These are phyloP conservation scores for Xylariales sp. DNA, from an alignment of 2,329 filamentous ascomycete genomes.

Conservation along the genomic window DNA sequence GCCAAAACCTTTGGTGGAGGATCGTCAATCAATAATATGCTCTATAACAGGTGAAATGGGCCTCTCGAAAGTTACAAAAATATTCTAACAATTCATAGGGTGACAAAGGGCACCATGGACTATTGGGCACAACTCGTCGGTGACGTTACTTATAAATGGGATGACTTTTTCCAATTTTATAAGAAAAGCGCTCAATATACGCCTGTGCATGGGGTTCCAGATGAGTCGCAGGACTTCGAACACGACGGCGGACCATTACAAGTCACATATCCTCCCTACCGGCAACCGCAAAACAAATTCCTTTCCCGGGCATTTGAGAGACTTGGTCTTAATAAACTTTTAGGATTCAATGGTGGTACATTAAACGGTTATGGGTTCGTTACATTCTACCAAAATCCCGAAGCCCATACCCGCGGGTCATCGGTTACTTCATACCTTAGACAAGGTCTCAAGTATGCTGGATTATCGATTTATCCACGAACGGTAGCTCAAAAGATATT, in stretches of 20 bases:
- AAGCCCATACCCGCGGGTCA: background rate
- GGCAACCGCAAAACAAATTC: conserved; percentile 31
- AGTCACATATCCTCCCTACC: conserved; percentile 36
- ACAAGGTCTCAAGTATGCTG: background rate
- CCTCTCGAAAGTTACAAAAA: no score
- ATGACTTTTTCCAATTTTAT: conserved; percentile 1
- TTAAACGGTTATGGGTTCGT: conserved; percentile 32
- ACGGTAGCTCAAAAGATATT: conserved; percentile 41
- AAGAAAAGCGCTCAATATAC: conserved; percentile 2
- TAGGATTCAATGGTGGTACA: conserved; percentile 35
- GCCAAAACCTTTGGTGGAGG: conserved; percentile 24
- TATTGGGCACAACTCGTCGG: conserved; percentile 3
- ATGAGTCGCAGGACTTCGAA: conserved; percentile 21
- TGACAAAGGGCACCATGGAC: background rate
- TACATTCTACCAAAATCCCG: conserved; percentile 21
- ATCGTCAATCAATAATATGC: conserved; percentile 23
- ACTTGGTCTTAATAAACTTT: conserved; percentile 30
- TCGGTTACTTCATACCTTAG: background rate
- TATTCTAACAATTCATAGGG: background rate
- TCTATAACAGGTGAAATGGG: conserved; percentile 12
- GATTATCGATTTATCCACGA: conserved; percentile 11
- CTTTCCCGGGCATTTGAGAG: conserved; percentile 29
- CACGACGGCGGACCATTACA: conserved; percentile 31
- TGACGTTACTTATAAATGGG: background rate
- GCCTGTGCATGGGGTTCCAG: conserved; percentile 4